A percentile compares a stretch with the other conserved stretches of the same genome.
Conservation (phyloP, 2,329 filamentous ascomycete genomes). For the Fusarium sp. region DNA sequence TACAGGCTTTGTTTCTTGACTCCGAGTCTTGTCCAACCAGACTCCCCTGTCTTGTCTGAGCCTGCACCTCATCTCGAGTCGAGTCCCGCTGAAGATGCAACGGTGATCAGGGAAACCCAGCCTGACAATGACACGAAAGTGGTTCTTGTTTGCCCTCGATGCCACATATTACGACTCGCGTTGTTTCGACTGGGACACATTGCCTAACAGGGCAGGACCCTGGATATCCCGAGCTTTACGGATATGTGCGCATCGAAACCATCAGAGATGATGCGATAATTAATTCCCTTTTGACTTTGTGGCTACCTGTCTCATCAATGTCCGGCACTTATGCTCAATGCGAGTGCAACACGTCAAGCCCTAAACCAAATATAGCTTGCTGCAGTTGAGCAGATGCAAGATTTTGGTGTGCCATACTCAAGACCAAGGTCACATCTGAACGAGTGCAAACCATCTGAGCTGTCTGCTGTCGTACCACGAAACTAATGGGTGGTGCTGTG, state of each 20-base stretch:
- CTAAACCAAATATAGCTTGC: conserved; percentile 10
- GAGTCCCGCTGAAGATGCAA: conserved; percentile 34
- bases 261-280: conserved; percentile 13
- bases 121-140: conserved; percentile 31
- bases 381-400: conserved; percentile 5
- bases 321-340: conserved; percentile 14
- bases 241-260: conserved; percentile 2
- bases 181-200: conserved; percentile 12
- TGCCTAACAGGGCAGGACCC: conserved; percentile 36
- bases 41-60: conserved; percentile 10
- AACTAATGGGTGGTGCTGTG: conserved; percentile 27
- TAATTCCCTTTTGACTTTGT: conserved; percentile 27
- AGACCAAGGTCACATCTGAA: conserved; percentile 13
- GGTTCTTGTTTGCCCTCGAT: conserved; percentile 10
- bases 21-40: conserved; percentile 19
- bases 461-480: conserved; percentile 29
- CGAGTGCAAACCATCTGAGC: conserved; percentile 26
- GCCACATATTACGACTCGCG: conserved; percentile 29
- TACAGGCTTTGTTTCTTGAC: background rate
- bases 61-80: conserved; percentile 34
- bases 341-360: background rate
- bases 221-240: conserved; percentile 24
- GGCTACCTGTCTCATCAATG: conserved; percentile 21
- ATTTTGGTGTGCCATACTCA: conserved; percentile 18
- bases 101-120: conserved; percentile 34